phyloP scores from a whole-genome alignment of 176 grass and related monocot species.

The Oryza glumipatula region DNA sequence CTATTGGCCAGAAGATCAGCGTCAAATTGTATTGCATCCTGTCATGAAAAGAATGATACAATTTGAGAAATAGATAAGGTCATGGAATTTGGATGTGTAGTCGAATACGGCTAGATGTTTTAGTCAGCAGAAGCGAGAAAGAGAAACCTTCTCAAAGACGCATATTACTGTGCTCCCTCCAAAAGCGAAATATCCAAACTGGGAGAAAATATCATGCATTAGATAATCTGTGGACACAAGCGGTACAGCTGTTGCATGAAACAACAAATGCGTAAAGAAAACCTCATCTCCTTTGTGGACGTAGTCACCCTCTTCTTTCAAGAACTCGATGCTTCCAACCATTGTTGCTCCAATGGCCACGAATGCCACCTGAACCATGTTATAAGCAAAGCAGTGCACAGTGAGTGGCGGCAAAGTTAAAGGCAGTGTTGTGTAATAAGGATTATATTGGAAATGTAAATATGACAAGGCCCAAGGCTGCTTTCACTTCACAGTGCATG shows the following conservation, averaged over 20 bases:
- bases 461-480: background rate
- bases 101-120: too few species aligned
- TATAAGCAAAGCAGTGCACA: constrained; percentile 23
- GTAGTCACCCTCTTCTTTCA: constrained; percentile 70
- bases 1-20: constrained; percentile 81
- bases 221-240: constrained; percentile 12
- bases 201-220: constrained; percentile 27
- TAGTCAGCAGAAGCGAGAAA: background rate
- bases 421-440: constrained; percentile 1
- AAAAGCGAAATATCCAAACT: constrained; percentile 99
- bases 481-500: background rate
- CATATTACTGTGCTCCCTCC: constrained; percentile 99
- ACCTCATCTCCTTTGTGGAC: constrained; percentile 98
- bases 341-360: constrained; percentile 98
- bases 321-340: constrained; percentile 89
- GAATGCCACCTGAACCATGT: constrained; percentile 77
- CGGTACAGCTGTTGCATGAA: constrained; percentile 14
- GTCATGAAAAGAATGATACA: background rate
- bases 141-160: constrained; percentile 83
- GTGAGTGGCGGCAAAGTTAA: background rate
- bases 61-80: background rate
- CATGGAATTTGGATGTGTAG: background rate
- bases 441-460: constrained; percentile 8
- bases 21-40: constrained; percentile 82
- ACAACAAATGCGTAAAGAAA: constrained; percentile 21